Evolutionary conservation across 1,139 yeast species (phyloP).

Genomic region (Taiozyma sp.): DNA sequence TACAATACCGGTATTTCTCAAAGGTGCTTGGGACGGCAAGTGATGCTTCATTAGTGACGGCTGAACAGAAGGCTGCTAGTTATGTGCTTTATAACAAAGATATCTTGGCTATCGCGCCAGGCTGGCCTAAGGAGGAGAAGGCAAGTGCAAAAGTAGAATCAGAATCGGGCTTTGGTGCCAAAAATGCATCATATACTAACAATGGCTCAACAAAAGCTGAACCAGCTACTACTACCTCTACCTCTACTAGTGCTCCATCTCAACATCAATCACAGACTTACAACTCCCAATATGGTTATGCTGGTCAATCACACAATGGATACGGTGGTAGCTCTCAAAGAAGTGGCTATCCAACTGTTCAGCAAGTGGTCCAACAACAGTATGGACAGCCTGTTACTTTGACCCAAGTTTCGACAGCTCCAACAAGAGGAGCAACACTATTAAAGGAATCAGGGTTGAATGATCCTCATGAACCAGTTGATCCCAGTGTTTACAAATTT

Average conservation of each 20-base stretch:
- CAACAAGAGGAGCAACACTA: neutral
- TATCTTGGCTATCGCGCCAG: neutral
- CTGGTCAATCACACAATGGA: neutral
- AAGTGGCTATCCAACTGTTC: neutral
- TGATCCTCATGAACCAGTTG: neutral
- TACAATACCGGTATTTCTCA: constrained; percentile 2
- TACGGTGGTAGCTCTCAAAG: neutral
- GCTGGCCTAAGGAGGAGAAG: neutral
- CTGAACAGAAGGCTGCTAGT: constrained; percentile 9
- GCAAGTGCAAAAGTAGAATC: neutral
- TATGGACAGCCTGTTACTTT: neutral
- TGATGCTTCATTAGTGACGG: constrained; percentile 6
- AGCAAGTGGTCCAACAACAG: neutral
- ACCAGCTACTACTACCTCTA: neutral
- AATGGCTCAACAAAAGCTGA: neutral
- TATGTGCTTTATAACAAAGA: constrained; percentile 1
- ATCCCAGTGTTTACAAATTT: constrained; percentile 1
- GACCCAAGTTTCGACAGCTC: neutral
- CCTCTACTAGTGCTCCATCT: neutral
- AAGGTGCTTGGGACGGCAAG: constrained; percentile 9
- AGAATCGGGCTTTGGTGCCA: neutral
- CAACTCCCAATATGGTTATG: neutral
- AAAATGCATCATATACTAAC: neutral
- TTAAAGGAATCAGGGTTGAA: neutral
- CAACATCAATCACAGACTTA: neutral